A percentile compares a stretch with the other conserved stretches of the same genome.
Conservation (phyloP, 2,329 filamentous ascomycete species). For the Penicillium brasilianum region DNA sequence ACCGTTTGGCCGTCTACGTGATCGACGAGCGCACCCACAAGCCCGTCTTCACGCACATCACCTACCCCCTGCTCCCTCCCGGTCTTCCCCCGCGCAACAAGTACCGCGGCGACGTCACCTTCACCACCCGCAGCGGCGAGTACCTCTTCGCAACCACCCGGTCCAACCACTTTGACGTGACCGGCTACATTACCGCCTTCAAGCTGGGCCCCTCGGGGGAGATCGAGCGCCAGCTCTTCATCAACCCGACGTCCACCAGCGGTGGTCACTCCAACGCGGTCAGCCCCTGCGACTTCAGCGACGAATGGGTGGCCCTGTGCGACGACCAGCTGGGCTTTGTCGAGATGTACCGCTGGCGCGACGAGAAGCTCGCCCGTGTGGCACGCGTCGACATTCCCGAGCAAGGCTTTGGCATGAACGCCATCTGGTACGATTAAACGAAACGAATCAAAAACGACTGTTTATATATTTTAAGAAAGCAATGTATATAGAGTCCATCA, state of each 20-base stretch:
- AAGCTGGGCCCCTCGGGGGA: slow-evolving; percentile 69
- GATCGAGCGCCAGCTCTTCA: slow-evolving; percentile 77
- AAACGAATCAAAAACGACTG: background rate
- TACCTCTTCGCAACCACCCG: slow-evolving; percentile 87
- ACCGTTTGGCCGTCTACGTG: slow-evolving; percentile 79
- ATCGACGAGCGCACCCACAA: slow-evolving; percentile 74
- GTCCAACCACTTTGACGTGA: slow-evolving; percentile 74
- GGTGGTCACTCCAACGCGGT: slow-evolving; percentile 89
- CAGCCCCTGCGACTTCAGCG: slow-evolving; percentile 79
- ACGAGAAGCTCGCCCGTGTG: slow-evolving; percentile 78
- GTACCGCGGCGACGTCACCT: slow-evolving; percentile 85
- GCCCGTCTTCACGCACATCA: slow-evolving; percentile 77
- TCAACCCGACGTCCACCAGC: slow-evolving; percentile 84
- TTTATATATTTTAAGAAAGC: background rate
- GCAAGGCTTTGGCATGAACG: slow-evolving; percentile 94
- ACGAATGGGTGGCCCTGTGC: slow-evolving; percentile 88
- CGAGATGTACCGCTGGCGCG: slow-evolving; percentile 85
- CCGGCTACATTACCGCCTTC: slow-evolving; percentile 84
- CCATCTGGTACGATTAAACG: slow-evolving; percentile 83
- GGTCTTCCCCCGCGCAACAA: slow-evolving; percentile 55
- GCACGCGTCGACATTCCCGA: slow-evolving; percentile 78
- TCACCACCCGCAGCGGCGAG: slow-evolving; percentile 68
- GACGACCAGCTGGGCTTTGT: slow-evolving; percentile 87
- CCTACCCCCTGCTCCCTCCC: slow-evolving; percentile 79
- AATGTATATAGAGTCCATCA: slow-evolving; percentile 3